These are phyloP conservation scores for Hydrangea macrophylla DNA, from an alignment of 148 eudicot species.

Conservation along the genomic window DNA sequence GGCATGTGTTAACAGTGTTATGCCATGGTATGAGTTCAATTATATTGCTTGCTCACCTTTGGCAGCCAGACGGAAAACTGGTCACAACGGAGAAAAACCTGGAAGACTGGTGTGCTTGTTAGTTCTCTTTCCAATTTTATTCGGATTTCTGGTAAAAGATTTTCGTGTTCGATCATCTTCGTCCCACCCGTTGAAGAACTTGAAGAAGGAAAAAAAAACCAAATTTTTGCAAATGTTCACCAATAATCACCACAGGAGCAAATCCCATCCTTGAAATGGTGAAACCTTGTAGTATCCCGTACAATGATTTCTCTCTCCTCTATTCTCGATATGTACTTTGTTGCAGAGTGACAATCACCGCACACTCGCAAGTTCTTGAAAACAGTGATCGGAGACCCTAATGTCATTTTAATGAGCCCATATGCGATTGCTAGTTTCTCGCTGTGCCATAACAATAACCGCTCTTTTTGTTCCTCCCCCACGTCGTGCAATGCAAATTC, in stretches of 20 bases:
- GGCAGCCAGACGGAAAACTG: background rate
- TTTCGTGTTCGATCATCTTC: background rate
- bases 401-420: slow-evolving; percentile 47
- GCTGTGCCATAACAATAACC: slow-evolving; percentile 55
- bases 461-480: slow-evolving; percentile 47
- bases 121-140: background rate
- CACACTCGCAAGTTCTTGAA: slow-evolving; percentile 72
- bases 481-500: slow-evolving; percentile 56
- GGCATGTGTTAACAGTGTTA: too few relatives aligned
- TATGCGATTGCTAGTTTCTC: slow-evolving; percentile 78
- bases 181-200: background rate
- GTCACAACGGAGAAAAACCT: background rate
- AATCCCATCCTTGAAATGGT: slow-evolving; percentile 58
- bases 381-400: slow-evolving; percentile 42
- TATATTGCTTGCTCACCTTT: too few relatives aligned
- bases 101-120: background rate
- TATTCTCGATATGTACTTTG: slow-evolving; percentile 51
- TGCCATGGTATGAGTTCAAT: too few relatives aligned
- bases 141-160: background rate
- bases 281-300: slow-evolving; percentile 71
- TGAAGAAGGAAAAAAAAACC: background rate
- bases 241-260: slow-evolving; percentile 84
- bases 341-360: slow-evolving; percentile 66
- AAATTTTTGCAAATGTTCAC: slow-evolving; percentile 20
- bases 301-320: slow-evolving; percentile 70